Evolutionary conservation across 805 yeast species (phyloP).

Genomic region (Kurtzmaniella fragi): DNA sequence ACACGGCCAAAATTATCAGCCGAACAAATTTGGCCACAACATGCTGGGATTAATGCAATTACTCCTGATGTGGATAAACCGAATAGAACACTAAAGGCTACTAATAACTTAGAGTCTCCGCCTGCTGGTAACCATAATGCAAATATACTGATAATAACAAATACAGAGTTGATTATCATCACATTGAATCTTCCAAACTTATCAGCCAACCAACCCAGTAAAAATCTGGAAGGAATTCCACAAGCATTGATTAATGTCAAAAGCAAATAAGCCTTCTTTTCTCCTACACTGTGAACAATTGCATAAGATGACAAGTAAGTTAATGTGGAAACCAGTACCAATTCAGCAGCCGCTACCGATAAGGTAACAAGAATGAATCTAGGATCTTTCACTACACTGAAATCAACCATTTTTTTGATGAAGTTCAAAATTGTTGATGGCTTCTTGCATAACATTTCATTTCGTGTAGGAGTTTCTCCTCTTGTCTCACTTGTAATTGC

Average conservation of each 20-base stretch:
- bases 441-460: too few species aligned
- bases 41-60: constrained; percentile 53
- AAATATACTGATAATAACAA: constrained; percentile 30
- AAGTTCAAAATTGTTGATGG: neutral
- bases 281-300: constrained; percentile 40
- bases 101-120: constrained; percentile 27
- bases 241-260: constrained; percentile 43
- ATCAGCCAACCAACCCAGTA: constrained; percentile 28
- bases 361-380: constrained; percentile 39
- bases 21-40: constrained; percentile 55
- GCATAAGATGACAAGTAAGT: constrained; percentile 54
- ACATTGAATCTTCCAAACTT: constrained; percentile 49
- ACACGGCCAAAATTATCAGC: constrained; percentile 51
- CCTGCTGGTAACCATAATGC: constrained; percentile 23
- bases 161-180: constrained; percentile 26
- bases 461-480: too few species aligned
- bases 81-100: constrained; percentile 43
- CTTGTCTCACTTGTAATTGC: too few species aligned
- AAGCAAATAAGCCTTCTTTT: constrained; percentile 40
- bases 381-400: constrained; percentile 37
- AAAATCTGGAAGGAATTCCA: constrained; percentile 34
- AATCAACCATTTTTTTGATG: constrained; percentile 14
- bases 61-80: constrained; percentile 57
- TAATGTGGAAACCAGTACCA: constrained; percentile 41
- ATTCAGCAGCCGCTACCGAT: constrained; percentile 42